These are phyloP conservation scores for Solanum pinnatisectum DNA, from an alignment of 257 asterid species.

Conservation along the genomic window DNA sequence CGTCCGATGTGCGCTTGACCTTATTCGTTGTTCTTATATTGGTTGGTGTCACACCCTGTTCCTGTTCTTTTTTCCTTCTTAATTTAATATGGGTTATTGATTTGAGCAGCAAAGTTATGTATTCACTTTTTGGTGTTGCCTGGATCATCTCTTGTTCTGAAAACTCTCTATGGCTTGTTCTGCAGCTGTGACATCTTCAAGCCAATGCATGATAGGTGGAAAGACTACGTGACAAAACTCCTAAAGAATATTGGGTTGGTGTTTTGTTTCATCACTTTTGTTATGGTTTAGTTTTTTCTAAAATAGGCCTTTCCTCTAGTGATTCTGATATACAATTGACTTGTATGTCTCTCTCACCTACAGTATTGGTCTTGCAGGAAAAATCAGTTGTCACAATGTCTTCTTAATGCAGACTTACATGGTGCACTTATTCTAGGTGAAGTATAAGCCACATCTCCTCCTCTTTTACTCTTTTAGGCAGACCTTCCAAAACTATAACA, in stretches of 20 bases:
- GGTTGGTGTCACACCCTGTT: no score
- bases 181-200: conserved; percentile 60
- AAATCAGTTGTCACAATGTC: conserved; percentile 64
- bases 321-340: background rate
- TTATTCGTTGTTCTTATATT: no score
- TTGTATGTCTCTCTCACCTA: background rate
- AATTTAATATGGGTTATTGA: background rate
- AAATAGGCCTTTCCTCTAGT: background rate
- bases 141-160: background rate
- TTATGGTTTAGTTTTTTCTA: background rate
- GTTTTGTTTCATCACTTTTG: background rate
- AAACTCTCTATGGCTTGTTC: conserved; percentile 1
- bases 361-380: conserved; percentile 47
- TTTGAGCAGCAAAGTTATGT: background rate
- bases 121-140: background rate
- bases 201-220: conserved; percentile 92
- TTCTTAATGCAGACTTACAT: conserved; percentile 70
- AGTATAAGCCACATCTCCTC: conserved; percentile 1
- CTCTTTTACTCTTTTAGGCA: background rate
- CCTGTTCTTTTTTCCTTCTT: background rate
- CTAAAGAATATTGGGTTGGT: conserved; percentile 64
- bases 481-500: background rate
- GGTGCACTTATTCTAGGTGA: conserved; percentile 77
- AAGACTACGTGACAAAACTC: conserved; percentile 44
- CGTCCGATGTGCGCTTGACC: no score